A percentile compares a stretch with the other conserved stretches of the same genome.
phyloP scores from a whole-genome alignment of 2,329 filamentous ascomycete species.

The Cladosporium austrohemisphaericum region DNA sequence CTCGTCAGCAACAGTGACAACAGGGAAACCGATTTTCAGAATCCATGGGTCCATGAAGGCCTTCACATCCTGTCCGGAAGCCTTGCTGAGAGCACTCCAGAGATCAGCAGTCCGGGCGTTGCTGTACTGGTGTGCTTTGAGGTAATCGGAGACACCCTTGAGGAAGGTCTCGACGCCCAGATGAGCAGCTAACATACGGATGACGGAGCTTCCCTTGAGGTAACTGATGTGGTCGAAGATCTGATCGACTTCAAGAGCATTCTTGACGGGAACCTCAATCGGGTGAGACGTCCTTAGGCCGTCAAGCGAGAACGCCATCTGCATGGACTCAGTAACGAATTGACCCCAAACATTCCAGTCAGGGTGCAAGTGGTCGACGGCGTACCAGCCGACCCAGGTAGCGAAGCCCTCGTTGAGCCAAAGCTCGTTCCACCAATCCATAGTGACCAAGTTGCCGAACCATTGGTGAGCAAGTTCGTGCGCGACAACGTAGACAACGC shows the following conservation, averaged over 20 bases:
- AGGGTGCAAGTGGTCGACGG: constrained; percentile 84
- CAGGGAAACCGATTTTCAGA: constrained; percentile 88
- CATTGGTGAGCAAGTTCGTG: constrained; percentile 96
- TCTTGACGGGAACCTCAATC: constrained; percentile 90
- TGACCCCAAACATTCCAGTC: constrained; percentile 98
- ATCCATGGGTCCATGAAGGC: constrained; percentile 94
- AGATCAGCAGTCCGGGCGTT: constrained; percentile 89
- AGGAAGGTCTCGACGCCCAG: constrained; percentile 85
- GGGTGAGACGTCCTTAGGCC: constrained; percentile 88
- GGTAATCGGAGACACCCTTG: constrained; percentile 82
- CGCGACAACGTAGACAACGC: constrained; percentile 95
- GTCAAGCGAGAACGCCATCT: constrained; percentile 86
- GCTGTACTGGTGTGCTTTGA: constrained; percentile 81
- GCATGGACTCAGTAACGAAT: constrained; percentile 92
- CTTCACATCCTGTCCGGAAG: constrained; percentile 81
- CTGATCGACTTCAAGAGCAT: constrained; percentile 93
- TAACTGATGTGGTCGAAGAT: constrained; percentile 98
- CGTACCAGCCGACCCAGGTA: constrained; percentile 96
- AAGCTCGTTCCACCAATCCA: constrained; percentile 77
- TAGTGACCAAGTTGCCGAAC: constrained; percentile 83
- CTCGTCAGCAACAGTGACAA: constrained; percentile 81
- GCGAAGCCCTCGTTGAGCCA: constrained; percentile 97
- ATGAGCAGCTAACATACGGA: constrained; percentile 92
- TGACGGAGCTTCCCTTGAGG: constrained; percentile 90
- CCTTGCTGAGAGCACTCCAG: constrained; percentile 83